Conservation (phyloP, 2,329 filamentous ascomycete species). For the Teratosphaeria pseudoeucalypti region DNA sequence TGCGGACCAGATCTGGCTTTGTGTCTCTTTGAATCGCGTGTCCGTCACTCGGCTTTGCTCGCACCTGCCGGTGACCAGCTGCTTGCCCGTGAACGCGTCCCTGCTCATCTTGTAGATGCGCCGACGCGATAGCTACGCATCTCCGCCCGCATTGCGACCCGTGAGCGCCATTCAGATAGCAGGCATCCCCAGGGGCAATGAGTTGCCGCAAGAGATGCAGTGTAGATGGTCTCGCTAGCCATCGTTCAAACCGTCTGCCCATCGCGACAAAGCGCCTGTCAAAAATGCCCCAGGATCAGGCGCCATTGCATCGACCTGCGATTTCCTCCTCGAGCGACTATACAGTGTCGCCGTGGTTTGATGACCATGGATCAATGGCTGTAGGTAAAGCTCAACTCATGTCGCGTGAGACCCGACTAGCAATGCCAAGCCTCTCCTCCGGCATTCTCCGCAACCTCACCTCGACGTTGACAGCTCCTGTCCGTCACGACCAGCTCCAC, state of each 20-base stretch:
- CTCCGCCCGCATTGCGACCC: not conserved
- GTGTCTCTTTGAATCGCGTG: not conserved
- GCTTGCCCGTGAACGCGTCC: not conserved
- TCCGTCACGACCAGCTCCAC: not conserved
- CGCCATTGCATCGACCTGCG: constrained; percentile 22
- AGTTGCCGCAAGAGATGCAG: constrained; percentile 29
- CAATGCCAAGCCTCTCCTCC: constrained; percentile 1
- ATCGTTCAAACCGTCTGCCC: constrained; percentile 35
- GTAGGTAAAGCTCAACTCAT: not conserved
- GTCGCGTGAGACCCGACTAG: not conserved
- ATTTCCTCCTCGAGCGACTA: not conserved
- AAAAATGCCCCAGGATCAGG: constrained; percentile 18
- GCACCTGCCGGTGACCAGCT: not conserved
- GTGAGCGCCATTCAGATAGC: not conserved
- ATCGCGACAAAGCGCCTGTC: constrained; percentile 25
- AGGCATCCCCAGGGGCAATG: constrained; percentile 4
- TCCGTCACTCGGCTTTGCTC: not conserved
- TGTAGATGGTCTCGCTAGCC: constrained; percentile 36
- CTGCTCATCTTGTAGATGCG: not conserved
- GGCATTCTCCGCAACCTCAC: constrained; percentile 1
- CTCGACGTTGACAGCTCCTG: not conserved
- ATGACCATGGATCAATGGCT: not conserved
- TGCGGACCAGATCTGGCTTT: not conserved
- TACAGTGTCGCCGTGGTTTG: not conserved
- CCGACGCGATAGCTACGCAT: not conserved